Conservation (phyloP, 768 basidiomycete species). For the Daedaleopsis nitida region DNA sequence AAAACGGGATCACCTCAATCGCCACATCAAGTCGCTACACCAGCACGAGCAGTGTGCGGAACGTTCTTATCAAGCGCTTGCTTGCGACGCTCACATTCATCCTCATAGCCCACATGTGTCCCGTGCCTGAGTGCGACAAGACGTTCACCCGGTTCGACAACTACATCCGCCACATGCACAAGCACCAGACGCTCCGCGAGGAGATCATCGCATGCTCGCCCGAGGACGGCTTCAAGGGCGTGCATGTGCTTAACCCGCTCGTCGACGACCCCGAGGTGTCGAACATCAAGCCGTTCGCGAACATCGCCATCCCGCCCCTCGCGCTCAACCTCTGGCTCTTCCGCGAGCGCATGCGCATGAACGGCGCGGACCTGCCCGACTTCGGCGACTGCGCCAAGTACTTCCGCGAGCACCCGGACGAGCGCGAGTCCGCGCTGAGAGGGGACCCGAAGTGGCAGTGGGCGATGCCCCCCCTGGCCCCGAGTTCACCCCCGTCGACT, state of each 20-base stretch:
- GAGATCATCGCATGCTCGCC: slow-evolving; percentile 20
- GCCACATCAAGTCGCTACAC: slow-evolving; percentile 80
- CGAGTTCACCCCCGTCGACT: slow-evolving; percentile 5
- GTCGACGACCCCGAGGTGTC: not conserved
- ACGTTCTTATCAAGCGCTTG: not conserved
- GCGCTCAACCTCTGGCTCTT: slow-evolving; percentile 7
- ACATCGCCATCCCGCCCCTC: slow-evolving; percentile 2
- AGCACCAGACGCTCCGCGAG: slow-evolving; percentile 43
- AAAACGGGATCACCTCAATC: slow-evolving; percentile 78
- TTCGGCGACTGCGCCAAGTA: slow-evolving; percentile 5
- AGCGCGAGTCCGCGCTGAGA: slow-evolving; percentile 5
- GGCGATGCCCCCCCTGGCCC: slow-evolving; percentile 8
- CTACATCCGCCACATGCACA: slow-evolving; percentile 70
- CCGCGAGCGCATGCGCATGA: slow-evolving; percentile 5
- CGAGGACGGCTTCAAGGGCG: slow-evolving; percentile 20
- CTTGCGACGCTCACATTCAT: not conserved
- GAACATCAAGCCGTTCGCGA: slow-evolving; percentile 9
- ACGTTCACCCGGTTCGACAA: slow-evolving; percentile 78
- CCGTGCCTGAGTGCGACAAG: slow-evolving; percentile 65
- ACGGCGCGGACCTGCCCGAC: not conserved
- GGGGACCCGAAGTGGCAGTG: slow-evolving; percentile 7
- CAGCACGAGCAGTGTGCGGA: slow-evolving; percentile 80
- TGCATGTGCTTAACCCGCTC: slow-evolving; percentile 11
- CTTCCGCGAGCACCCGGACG: slow-evolving; percentile 11
- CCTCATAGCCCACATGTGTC: slow-evolving; percentile 55